Evolutionary conservation across 306 rosid species (phyloP).

Genomic region (Carpinus viminea): DNA sequence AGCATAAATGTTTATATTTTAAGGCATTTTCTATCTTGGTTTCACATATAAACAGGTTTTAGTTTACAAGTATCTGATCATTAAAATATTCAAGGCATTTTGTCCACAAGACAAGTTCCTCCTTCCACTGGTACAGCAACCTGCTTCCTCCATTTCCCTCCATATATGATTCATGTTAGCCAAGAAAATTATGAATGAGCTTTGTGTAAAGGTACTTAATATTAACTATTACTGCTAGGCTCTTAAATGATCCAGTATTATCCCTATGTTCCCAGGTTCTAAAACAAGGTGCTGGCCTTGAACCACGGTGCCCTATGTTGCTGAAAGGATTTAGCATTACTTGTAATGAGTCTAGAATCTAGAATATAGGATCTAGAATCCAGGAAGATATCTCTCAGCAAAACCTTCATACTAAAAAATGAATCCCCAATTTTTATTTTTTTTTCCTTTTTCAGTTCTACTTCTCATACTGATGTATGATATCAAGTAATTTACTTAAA

Average conservation of each 20-base stretch:
- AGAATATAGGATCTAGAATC: background rate
- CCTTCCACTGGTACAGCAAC: background rate
- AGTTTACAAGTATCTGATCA: background rate
- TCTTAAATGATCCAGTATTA: background rate
- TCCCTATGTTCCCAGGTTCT: background rate
- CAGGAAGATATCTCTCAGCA: background rate
- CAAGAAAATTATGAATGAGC: background rate
- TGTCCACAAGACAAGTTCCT: background rate
- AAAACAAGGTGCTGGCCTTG: background rate
- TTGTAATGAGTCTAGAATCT: background rate
- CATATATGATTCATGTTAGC: slow-evolving; percentile 1
- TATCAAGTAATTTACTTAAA: background rate
- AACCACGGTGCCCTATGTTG: background rate
- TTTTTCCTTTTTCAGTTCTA: background rate
- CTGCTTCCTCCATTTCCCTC: background rate
- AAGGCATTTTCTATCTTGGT: background rate
- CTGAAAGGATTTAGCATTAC: background rate
- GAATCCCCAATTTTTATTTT: background rate
- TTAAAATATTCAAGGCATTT: background rate
- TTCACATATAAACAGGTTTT: background rate
- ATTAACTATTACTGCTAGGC: background rate
- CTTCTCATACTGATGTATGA: background rate
- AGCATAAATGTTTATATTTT: background rate
- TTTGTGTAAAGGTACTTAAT: background rate
- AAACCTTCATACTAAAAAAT: background rate